phyloP scores from a whole-genome alignment of 1,284 basidiomycete species.

The Cystobasidium pallidum region DNA sequence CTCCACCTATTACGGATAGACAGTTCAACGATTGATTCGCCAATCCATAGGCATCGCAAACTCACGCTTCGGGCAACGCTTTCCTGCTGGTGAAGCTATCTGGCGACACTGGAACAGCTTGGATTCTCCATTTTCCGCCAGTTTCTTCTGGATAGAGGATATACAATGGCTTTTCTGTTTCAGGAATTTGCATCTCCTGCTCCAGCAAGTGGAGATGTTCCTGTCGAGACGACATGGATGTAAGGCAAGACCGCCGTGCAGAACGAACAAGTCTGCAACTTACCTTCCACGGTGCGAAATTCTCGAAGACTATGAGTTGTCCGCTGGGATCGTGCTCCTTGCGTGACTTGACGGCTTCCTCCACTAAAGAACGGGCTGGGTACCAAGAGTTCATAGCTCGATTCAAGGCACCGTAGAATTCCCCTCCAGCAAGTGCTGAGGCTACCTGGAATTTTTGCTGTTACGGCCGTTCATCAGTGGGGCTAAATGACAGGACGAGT shows the following conservation, averaged over 20 bases:
- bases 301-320: conserved; percentile 77
- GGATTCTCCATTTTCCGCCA: conserved; percentile 83
- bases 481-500: neutral
- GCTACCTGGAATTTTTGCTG: conserved; percentile 78
- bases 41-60: conserved; percentile 36
- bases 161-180: conserved; percentile 69
- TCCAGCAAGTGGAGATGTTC: conserved; percentile 92
- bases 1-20: conserved; percentile 67
- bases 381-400: conserved; percentile 90
- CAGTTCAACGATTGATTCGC: neutral
- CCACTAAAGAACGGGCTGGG: conserved; percentile 83
- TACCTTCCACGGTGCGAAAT: conserved; percentile 86
- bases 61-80: conserved; percentile 75
- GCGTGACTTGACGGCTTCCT: conserved; percentile 68
- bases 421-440: conserved; percentile 78
- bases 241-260: neutral
- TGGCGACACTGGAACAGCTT: conserved; percentile 80
- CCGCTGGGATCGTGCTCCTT: conserved; percentile 71
- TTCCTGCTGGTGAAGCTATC: conserved; percentile 90
- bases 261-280: conserved; percentile 34
- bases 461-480: neutral
- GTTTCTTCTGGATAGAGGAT: conserved; percentile 87
- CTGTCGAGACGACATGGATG: conserved; percentile 59
- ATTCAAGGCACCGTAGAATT: conserved; percentile 79
- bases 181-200: conserved; percentile 61